Evolutionary conservation across 768 basidiomycete species (phyloP), one percentile per base, ranked within the genome.

Genomic region (Mycena amicta): DNA sequence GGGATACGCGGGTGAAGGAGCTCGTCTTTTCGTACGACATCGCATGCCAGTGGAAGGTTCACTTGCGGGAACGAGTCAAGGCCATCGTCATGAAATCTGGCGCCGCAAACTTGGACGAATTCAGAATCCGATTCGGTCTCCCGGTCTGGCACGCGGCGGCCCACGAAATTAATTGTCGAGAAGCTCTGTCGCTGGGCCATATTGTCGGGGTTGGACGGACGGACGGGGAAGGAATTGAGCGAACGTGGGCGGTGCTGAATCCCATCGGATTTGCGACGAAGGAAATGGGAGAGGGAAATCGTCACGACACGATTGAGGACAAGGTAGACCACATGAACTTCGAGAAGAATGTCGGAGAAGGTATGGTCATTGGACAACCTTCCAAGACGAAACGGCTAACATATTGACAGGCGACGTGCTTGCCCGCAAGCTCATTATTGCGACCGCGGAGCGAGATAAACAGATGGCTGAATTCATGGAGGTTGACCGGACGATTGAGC

Each of bases 221-320:
- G 4, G 53, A 57, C 31, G 55, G 50, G 25, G 43, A 50, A 30
- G 52, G 20, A 0, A 30, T 41, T 0, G 74, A 77, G 37, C 52
- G 63, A 0, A 57, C 50, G 0, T 76, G 75, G 76, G 45, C 71
- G 0, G 53, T 47, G 0, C 39, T 67, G 4, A 73, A 75, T 49
- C 47, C 55, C 0, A 57, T 58, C 0, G 62, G 67, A 1, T 52
- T 56, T 23, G 12, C 67, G 27, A 74, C 70, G 0, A 65, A 66
- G 6, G 72, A 76, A 28, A 75, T 73, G 72, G 68, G 67, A 0
- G 60, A 66, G 0, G 69, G 70, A 0, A 50, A 61, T 0, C 56
- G 66, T 0, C 52, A 65, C 5, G 71, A 73, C n/a, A 66, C 67
- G 0, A 33, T 77, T 2, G 70, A 77, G 22, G 69, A 76, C 8